Conservation (phyloP, 106 monocot genomes). For the Allium cepa region DNA sequence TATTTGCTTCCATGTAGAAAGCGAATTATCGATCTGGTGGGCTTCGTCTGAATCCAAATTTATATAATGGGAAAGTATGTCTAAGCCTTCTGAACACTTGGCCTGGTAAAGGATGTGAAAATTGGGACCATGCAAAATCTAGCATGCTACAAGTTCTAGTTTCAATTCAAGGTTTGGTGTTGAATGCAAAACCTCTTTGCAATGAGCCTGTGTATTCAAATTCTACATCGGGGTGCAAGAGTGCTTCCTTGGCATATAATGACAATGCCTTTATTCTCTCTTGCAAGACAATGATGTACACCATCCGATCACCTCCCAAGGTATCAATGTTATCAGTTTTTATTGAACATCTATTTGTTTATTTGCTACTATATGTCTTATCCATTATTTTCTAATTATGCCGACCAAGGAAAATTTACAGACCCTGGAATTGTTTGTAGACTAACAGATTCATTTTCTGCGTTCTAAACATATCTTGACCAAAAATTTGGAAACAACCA, state of each 20-base stretch:
- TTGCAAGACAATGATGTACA: slow-evolving; percentile 49
- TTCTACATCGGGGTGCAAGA: slow-evolving; percentile 1
- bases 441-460: no score
- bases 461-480: no score
- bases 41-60: slow-evolving; percentile 43
- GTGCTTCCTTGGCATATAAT: slow-evolving; percentile 34
- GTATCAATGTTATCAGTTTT: no score
- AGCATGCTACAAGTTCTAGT: slow-evolving; percentile 43
- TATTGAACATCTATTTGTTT: no score
- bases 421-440: no score
- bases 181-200: slow-evolving; percentile 35
- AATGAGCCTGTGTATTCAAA: slow-evolving; percentile 28
- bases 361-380: no score
- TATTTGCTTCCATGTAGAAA: slow-evolving; percentile 13
- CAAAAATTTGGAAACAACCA: no score
- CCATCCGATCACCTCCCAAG: slow-evolving; percentile 23
- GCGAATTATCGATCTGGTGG: slow-evolving; percentile 40
- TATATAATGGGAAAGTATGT: slow-evolving; percentile 45
- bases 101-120: slow-evolving; percentile 36
- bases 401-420: no score
- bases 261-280: slow-evolving; percentile 26
- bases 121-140: slow-evolving; percentile 31
- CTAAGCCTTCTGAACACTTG: slow-evolving; percentile 49
- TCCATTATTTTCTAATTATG: no score
- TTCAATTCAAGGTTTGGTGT: slow-evolving; percentile 34